Evolutionary conservation across 192 early-diverging fungal species (phyloP).

Genomic region (Powellomyces hirtus): DNA sequence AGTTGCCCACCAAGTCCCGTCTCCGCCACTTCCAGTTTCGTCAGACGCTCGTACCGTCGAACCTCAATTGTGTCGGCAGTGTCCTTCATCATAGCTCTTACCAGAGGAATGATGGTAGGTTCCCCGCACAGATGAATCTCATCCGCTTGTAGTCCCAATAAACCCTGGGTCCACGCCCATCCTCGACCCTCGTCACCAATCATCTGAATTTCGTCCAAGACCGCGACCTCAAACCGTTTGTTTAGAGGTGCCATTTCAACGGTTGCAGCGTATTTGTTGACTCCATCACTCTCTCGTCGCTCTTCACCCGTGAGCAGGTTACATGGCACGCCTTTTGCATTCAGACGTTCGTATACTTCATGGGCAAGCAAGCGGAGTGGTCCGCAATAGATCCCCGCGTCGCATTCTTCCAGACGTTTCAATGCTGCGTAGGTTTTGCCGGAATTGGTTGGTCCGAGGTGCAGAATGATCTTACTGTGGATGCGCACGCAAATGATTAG

Average conservation of each 20-base stretch:
- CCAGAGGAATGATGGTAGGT: conserved; percentile 74
- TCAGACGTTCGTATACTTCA: conserved; percentile 88
- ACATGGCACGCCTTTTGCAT: conserved; percentile 69
- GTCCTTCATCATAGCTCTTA: conserved; percentile 67
- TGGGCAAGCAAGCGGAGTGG: conserved; percentile 90
- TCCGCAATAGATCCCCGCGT: conserved; percentile 80
- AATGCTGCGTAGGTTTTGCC: conserved; percentile 94
- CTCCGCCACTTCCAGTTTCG: conserved; percentile 55
- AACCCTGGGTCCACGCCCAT: conserved; percentile 94
- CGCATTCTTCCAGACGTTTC: conserved; percentile 59
- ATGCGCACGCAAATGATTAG: neutral
- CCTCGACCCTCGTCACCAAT: conserved; percentile 80
- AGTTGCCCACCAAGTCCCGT: conserved; percentile 57
- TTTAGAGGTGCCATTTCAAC: conserved; percentile 79
- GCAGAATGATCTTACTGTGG: conserved; percentile 85
- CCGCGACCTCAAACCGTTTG: conserved; percentile 70
- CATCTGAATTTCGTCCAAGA: conserved; percentile 98
- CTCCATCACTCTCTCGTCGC: conserved; percentile 53
- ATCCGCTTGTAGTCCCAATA: conserved; percentile 72
- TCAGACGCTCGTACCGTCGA: conserved; percentile 70
- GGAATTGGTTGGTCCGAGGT: conserved; percentile 96
- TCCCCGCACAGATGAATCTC: conserved; percentile 96
- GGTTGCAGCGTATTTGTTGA: conserved; percentile 67
- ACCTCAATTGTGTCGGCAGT: conserved; percentile 78
- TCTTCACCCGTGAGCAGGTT: conserved; percentile 93